Evolutionary conservation across 345 rosid species (phyloP).

Genomic region (Psidium guajava): DNA sequence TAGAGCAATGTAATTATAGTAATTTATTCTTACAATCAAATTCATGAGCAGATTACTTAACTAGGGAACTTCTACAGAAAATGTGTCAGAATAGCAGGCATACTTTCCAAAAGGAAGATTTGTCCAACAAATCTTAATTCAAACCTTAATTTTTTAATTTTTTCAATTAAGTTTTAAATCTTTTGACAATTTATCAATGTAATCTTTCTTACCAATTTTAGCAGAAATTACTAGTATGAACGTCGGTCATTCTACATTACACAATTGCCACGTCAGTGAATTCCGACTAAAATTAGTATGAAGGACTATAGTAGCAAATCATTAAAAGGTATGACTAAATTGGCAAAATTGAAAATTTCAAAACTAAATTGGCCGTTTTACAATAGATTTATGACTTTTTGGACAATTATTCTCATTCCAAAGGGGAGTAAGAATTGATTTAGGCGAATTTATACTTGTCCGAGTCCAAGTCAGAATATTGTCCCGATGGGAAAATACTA

Average conservation of each 20-base stretch:
- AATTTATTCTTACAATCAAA: neutral
- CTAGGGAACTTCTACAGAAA: neutral
- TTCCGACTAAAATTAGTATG: no score
- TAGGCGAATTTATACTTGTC: no score
- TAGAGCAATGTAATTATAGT: neutral
- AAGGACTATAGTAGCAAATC: no score
- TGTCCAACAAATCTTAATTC: neutral
- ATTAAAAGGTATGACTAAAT: no score
- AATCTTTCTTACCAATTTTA: neutral
- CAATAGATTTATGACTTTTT: no score
- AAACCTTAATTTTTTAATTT: neutral
- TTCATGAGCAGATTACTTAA: neutral
- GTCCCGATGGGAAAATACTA: neutral
- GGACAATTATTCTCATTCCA: no score
- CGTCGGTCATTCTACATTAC: rapidly evolving
- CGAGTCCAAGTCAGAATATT: no score
- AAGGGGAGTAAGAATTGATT: no score
- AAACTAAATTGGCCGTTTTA: no score
- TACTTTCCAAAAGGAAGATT: neutral
- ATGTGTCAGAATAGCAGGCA: neutral
- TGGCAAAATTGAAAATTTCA: no score
- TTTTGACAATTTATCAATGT: neutral
- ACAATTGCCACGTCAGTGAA: no score
- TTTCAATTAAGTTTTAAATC: neutral
- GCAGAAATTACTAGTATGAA: rapidly evolving